phyloP scores from a whole-genome alignment of 441 rosid species.

The Adansonia grandidieri region DNA sequence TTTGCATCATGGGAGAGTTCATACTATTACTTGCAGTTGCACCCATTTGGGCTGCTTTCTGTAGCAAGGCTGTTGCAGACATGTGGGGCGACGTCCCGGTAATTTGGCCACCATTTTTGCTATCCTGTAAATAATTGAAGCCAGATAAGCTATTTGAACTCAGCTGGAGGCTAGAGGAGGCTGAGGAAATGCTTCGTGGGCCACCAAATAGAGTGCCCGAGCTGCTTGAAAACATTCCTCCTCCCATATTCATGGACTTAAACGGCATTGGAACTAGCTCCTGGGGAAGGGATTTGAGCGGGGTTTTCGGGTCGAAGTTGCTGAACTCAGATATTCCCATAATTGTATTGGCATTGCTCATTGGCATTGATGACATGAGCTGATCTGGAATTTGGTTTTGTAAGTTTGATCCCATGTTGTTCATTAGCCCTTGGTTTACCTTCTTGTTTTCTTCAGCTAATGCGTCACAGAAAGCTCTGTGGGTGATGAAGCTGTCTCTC shows the following conservation, averaged over 20 bases:
- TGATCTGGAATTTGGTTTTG: constrained; percentile 47
- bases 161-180: constrained; percentile 62
- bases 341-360: constrained; percentile 33
- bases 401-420: constrained; percentile 38
- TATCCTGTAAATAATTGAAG: constrained; percentile 50
- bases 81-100: constrained; percentile 36
- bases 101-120: constrained; percentile 48
- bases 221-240: constrained; percentile 62
- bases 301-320: constrained; percentile 48
- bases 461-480: constrained; percentile 90
- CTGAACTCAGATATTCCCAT: constrained; percentile 48
- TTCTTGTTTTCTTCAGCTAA: constrained; percentile 82
- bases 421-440: constrained; percentile 61
- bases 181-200: constrained; percentile 46
- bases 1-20: constrained; percentile 75
- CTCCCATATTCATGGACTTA: constrained; percentile 56
- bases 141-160: constrained; percentile 56
- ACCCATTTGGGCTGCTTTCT: constrained; percentile 96
- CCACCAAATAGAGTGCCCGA: constrained; percentile 55
- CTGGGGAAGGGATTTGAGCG: constrained; percentile 56
- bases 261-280: constrained; percentile 58
- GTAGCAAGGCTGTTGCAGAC: constrained; percentile 92
- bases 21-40: constrained; percentile 64
- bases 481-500: constrained; percentile 93
- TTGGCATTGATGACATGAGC: constrained; percentile 42